phyloP scores from a whole-genome alignment of 179 eudicot species.

The Spinacia oleracea region DNA sequence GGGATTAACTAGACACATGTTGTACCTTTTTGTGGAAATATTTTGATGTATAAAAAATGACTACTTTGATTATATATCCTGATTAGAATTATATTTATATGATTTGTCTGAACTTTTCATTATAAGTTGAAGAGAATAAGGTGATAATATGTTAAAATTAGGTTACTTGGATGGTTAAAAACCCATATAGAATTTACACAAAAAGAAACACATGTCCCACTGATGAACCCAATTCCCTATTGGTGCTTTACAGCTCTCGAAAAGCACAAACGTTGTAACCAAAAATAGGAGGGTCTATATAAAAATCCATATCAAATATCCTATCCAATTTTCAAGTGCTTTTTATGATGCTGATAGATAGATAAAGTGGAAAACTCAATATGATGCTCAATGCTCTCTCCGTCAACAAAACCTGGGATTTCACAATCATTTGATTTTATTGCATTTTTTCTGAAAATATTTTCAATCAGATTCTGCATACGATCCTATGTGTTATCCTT shows the following conservation, averaged over 20 bases:
- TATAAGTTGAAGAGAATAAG: not conserved
- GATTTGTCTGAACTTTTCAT: not conserved
- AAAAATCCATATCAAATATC: not conserved
- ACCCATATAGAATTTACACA: not conserved
- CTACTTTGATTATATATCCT: no score
- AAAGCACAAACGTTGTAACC: not conserved
- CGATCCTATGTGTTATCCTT: no score
- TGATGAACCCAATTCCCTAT: not conserved
- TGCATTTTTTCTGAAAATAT: no score
- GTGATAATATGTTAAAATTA: no score
- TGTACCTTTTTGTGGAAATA: no score
- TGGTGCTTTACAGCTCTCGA: not conserved
- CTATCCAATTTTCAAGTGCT: not conserved
- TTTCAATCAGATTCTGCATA: no score
- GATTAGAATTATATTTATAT: not conserved
- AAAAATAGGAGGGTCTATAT: not conserved
- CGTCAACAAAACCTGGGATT: no score
- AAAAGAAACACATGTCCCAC: not conserved
- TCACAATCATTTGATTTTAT: no score
- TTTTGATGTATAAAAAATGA: no score
- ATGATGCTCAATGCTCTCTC: no score
- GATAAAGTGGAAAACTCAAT: no score
- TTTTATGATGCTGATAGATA: not conserved
- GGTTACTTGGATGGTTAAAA: not conserved
- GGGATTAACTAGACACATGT: no score